Base-by-base conservation (phyloP, 257 asterid species). In the Coffea canephora region DNA sequence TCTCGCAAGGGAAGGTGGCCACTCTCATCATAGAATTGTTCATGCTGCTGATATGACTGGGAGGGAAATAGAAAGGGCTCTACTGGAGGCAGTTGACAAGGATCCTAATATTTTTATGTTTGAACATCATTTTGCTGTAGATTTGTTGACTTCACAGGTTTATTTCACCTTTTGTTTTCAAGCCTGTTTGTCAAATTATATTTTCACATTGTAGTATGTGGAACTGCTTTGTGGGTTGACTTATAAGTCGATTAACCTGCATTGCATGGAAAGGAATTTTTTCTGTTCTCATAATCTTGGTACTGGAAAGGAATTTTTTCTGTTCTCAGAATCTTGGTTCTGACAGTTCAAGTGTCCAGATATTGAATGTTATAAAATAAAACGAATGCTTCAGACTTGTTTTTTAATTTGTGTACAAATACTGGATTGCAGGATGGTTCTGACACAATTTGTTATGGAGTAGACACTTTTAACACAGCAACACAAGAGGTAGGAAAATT, bases 1-100 rank as follows among this genome's bases (percentile, higher is more conserved):
- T 83, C 85, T 96, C 74, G 98, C 99, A 34, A 92, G 97, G 87
- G 99, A 96, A 87, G 99, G 99, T 23, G 99, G 99, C 59, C 99
- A 96, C 84, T 96, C 99, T 77, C 99, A 96, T 89, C 88, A 67
- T 50, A 91, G 99, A 85, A 96, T 96, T 72, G 99, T 96, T 73
- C 99, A 94, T 81, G 97, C 99, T 71, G 97, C 99, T 69, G 99
- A 96, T 79, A 94, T 96, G 99, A 96, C 99, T 5, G 99, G 99
- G 34, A 87, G 95, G 75, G 99, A 96, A 81, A 94, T 96, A 73
- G 99, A 90, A 88, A 91, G 99, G 90, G 98, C 98, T 34, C 78
- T 96, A 52, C 85, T 94, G 83, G 95, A 91, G 85, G 98, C 98
- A 73, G 98, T 94, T 18, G 79, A 82, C 72, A 94, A 89, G 84